These are phyloP conservation scores for Trichoderma lentiforme DNA, from an alignment of 2,329 filamentous ascomycete species.

Conservation along the genomic window DNA sequence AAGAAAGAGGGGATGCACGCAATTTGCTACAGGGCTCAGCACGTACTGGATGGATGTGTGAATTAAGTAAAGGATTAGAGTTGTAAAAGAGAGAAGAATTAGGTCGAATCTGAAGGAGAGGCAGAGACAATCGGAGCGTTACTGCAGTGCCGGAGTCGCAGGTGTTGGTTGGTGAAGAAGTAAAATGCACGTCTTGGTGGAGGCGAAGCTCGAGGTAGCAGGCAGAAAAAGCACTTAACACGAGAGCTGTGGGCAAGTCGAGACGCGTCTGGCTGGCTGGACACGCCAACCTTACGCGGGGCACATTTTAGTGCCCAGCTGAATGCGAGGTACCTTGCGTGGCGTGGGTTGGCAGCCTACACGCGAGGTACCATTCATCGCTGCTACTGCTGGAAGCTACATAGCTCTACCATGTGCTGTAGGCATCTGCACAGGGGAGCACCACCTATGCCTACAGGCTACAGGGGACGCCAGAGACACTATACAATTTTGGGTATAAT, in stretches of 20 bases:
- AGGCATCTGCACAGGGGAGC: background rate
- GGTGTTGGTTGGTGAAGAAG: background rate
- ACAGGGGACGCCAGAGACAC: background rate
- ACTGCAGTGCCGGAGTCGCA: background rate
- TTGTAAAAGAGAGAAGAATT: background rate
- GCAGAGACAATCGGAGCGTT: background rate
- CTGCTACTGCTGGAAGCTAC: background rate
- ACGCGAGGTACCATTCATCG: background rate
- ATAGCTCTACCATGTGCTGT: background rate
- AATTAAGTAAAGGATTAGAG: background rate
- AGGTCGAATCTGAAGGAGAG: background rate
- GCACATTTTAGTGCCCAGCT: slow-evolving; percentile 9
- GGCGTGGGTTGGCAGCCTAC: background rate
- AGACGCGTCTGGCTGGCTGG: slow-evolving; percentile 17
- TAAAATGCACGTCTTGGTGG: slow-evolving; percentile 5
- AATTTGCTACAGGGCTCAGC: background rate
- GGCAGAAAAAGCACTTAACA: slow-evolving; percentile 21
- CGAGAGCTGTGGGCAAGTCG: slow-evolving; percentile 10
- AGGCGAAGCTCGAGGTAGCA: slow-evolving; percentile 13
- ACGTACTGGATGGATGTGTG: background rate
- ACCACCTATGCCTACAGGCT: background rate
- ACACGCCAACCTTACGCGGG: slow-evolving; percentile 33
- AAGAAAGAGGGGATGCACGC: background rate
- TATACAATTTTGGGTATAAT: background rate
- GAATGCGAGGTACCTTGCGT: background rate